These are phyloP conservation scores for Bondarzewia mesenterica DNA, from an alignment of 1,284 basidiomycete genomes.

Conservation along the genomic window DNA sequence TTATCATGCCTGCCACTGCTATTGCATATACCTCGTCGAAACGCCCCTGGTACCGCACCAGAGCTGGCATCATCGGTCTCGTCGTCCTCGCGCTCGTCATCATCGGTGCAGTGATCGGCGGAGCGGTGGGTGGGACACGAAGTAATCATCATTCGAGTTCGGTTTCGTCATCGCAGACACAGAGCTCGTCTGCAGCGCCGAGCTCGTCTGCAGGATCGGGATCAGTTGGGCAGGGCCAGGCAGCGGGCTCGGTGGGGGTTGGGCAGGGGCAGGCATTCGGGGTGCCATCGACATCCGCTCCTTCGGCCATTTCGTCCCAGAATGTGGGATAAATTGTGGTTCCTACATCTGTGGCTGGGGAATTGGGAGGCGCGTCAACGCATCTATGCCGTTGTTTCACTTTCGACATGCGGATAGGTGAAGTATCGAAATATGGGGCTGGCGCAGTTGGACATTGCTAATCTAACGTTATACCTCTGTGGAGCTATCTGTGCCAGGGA, in stretches of 20 bases:
- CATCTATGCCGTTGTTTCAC: too few species aligned
- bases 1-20: constrained; percentile 8
- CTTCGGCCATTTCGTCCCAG: too few species aligned
- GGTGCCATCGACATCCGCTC: neutral
- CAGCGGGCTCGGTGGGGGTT: neutral
- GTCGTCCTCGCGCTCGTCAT: constrained; percentile 30
- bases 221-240: neutral
- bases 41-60: constrained; percentile 26
- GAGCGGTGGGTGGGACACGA: constrained; percentile 47
- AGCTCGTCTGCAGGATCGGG: neutral
- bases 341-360: too few species aligned
- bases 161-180: neutral
- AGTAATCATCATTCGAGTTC: constrained; percentile 13
- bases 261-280: neutral
- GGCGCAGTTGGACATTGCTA: too few species aligned
- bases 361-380: too few species aligned
- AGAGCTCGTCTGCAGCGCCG: neutral
- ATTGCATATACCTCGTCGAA: constrained; percentile 4
- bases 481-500: too few species aligned
- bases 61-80: constrained; percentile 30
- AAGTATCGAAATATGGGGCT: too few species aligned
- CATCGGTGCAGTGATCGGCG: constrained; percentile 50
- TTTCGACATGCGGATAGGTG: too few species aligned
- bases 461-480: too few species aligned
- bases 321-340: too few species aligned